Base-by-base conservation (phyloP, 495 filamentous ascomycete species). In the Lasiosphaeria miniovina region DNA sequence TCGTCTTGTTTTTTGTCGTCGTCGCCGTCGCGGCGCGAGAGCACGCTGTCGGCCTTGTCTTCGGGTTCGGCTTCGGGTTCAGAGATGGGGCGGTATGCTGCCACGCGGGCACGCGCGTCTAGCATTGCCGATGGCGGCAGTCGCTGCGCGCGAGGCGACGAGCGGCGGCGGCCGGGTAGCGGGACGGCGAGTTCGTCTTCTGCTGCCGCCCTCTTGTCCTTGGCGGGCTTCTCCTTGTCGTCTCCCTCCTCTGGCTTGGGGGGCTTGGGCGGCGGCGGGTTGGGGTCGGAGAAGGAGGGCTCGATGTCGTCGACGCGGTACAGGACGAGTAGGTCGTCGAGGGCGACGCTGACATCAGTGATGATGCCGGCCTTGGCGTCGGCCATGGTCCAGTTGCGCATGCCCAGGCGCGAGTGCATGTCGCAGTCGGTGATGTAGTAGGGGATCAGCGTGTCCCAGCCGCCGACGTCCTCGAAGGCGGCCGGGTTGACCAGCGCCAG, bases 391-490 rank as follows among this genome's bases (percentile, higher is more conserved):
- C 77, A 85, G 4, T 73, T 70, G 11, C 63, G 68, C 82, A 85
- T 82, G 36, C 60, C 65, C n/a, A 86, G 59, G 31, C 81, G 78
- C 33, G 70, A 71, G 63, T 85, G 77, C 65, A 83, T 80, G 50
- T 87, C 84, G 66, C 84, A 86, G 58, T 86, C 82, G 2, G 83
- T 82, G 58, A 71, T 75, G 60, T 86, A 86, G 61, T 83, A 86
- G 1, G 83, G 84, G n/a, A 87, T 84, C 61, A 83, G 59, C 0
- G 78, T 75, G 57, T 86, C 83, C 80, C 82, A 86, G 0, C 75
- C 81, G n/a, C 82, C 82, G n/a, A 86, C 71, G 40, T 77, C 74
- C 43, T 79, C 75, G 50, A 77, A 73, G 1, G 83, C 78, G 12
- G 66, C 64, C 31, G 78, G 76, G 58, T 85, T 84, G 45, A 86